phyloP scores from a whole-genome alignment of 208 protist genomes.

The Blastocrithidia nonstop region DNA sequence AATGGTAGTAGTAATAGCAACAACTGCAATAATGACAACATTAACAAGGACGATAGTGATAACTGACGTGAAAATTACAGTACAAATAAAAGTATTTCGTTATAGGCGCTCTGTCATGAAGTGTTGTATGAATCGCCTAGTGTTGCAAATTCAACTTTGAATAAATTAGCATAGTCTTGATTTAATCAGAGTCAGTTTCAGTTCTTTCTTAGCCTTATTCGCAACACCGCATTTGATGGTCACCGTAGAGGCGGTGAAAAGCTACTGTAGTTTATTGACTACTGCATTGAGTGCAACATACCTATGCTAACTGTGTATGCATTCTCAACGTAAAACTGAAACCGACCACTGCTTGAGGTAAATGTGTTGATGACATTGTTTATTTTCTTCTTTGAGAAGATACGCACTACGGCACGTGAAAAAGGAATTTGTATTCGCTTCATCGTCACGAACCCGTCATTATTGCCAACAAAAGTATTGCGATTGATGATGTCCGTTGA shows the following conservation, averaged over 20 bases:
- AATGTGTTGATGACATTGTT: conserved; percentile 75
- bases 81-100: too few relatives aligned
- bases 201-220: conserved; percentile 20
- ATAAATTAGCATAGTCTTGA: too few relatives aligned
- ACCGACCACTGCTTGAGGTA: conserved; percentile 44
- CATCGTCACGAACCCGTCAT: conserved; percentile 38
- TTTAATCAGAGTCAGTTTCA: conserved; percentile 8
- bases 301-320: conserved; percentile 79
- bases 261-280: conserved; percentile 49
- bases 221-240: conserved; percentile 43
- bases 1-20: too few relatives aligned
- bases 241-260: conserved; percentile 71
- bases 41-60: too few relatives aligned
- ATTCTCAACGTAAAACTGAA: conserved; percentile 85
- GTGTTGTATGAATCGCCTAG: too few relatives aligned
- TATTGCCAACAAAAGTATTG: conserved; percentile 28
- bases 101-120: too few relatives aligned
- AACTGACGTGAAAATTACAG: too few relatives aligned
- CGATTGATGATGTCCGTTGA: conserved; percentile 58
- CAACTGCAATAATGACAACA: too few relatives aligned
- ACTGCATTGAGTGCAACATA: conserved; percentile 48
- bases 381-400: conserved; percentile 62
- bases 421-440: conserved; percentile 80
- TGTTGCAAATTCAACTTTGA: too few relatives aligned
- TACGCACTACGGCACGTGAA: conserved; percentile 23